phyloP scores from a whole-genome alignment of 768 basidiomycete species.

The Pleurotus tuber-regium region DNA sequence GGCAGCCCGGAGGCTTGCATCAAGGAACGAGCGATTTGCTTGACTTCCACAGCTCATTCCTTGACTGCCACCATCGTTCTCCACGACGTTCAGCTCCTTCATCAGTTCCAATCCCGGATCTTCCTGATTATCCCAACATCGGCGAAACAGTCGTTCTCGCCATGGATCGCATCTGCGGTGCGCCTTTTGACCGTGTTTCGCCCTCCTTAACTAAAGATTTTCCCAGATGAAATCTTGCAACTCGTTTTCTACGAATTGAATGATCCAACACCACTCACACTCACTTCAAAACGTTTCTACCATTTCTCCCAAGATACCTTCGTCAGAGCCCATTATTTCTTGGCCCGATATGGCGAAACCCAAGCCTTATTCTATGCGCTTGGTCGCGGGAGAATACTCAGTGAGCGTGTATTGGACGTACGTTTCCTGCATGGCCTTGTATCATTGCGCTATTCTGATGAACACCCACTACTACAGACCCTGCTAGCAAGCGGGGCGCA shows the following conservation, averaged over 20 bases:
- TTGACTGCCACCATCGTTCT: constrained; percentile 18
- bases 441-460: constrained; percentile 21
- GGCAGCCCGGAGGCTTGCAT: constrained; percentile 8
- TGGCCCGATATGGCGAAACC: constrained; percentile 65
- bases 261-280: constrained; percentile 59
- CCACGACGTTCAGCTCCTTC: constrained; percentile 12
- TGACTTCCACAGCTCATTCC: constrained; percentile 21
- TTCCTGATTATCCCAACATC: constrained; percentile 16
- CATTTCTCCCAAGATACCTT: constrained; percentile 70
- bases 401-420: constrained; percentile 68
- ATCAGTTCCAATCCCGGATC: constrained; percentile 11
- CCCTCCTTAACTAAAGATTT: constrained; percentile 10
- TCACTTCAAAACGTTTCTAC: constrained; percentile 56
- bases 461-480: constrained; percentile 42
- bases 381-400: constrained; percentile 65
- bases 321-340: constrained; percentile 75
- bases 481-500: constrained; percentile 74
- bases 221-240: constrained; percentile 63
- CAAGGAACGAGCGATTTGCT: constrained; percentile 18
- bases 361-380: constrained; percentile 77
- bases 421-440: constrained; percentile 29
- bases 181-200: constrained; percentile 25
- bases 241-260: constrained; percentile 70
- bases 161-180: constrained; percentile 72
- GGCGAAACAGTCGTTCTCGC: constrained; percentile 7